These are phyloP conservation scores for Trametes hirsuta DNA, from an alignment of 1,284 basidiomycete species.

Conservation along the genomic window DNA sequence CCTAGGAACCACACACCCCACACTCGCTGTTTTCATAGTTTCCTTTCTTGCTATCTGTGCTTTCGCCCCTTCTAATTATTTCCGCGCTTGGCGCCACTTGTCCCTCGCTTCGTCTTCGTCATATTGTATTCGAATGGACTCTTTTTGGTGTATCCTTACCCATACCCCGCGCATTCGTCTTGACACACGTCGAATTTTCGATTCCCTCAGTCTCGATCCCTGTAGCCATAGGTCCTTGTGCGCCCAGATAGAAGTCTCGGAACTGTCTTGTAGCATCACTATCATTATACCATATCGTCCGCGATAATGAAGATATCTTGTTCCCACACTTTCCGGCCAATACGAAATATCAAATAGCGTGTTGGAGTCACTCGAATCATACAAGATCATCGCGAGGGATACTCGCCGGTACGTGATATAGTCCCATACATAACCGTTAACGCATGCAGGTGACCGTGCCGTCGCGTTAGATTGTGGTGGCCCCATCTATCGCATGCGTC, in stretches of 20 bases:
- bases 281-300: constrained; percentile 11
- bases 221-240: constrained; percentile 26
- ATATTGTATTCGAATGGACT: constrained; percentile 17
- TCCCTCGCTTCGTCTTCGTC: background rate
- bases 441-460: too few species aligned
- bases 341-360: too few species aligned
- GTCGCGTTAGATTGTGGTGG: too few species aligned
- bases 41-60: constrained; percentile 8
- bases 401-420: too few species aligned
- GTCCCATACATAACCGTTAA: too few species aligned
- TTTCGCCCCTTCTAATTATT: constrained; percentile 21
- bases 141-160: constrained; percentile 16
- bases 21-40: constrained; percentile 12
- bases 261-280: constrained; percentile 12
- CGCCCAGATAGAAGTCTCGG: constrained; percentile 13
- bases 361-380: too few species aligned
- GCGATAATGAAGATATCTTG: constrained; percentile 16
- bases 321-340: too few species aligned
- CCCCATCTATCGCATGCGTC: too few species aligned
- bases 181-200: constrained; percentile 6
- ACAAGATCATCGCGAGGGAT: too few species aligned
- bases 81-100: background rate
- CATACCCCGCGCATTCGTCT: constrained; percentile 5
- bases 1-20: background rate
- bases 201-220: background rate